These are phyloP conservation scores for Solanum etuberosum DNA, from an alignment of 257 asterid genomes.

Conservation along the genomic window DNA sequence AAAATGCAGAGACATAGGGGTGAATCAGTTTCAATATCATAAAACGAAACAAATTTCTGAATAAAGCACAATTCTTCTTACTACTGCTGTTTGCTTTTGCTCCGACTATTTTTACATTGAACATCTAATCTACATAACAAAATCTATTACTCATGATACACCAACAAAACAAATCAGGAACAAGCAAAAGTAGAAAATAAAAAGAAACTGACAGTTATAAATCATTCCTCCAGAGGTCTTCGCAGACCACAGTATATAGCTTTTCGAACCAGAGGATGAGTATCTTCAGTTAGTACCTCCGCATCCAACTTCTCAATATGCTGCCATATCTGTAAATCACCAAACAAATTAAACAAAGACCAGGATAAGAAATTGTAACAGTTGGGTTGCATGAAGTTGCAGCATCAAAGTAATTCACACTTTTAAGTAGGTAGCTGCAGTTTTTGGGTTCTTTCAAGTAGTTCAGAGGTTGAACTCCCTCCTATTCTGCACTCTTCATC, in stretches of 20 bases:
- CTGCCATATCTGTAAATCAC: constrained; percentile 64
- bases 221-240: constrained; percentile 29
- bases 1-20: neutral
- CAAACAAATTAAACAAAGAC: neutral
- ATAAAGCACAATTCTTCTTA: neutral
- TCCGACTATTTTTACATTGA: neutral
- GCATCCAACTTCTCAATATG: constrained; percentile 68
- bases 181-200: neutral
- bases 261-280: constrained; percentile 64
- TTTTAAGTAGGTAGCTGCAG: neutral
- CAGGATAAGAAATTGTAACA: neutral
- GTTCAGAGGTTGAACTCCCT: neutral
- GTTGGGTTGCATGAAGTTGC: neutral
- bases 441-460: neutral
- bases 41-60: neutral
- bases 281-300: constrained; percentile 63
- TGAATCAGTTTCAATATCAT: neutral
- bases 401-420: neutral
- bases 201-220: neutral
- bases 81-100: neutral
- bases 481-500: neutral
- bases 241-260: constrained; percentile 68
- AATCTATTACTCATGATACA: neutral
- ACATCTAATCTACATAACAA: neutral
- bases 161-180: neutral